Percentiles rank a stretch among this genome's conserved stretches.
These are phyloP conservation scores for Paraphoma chrysanthemicola DNA, from an alignment of 2,329 filamentous ascomycete genomes.

Conservation along the genomic window DNA sequence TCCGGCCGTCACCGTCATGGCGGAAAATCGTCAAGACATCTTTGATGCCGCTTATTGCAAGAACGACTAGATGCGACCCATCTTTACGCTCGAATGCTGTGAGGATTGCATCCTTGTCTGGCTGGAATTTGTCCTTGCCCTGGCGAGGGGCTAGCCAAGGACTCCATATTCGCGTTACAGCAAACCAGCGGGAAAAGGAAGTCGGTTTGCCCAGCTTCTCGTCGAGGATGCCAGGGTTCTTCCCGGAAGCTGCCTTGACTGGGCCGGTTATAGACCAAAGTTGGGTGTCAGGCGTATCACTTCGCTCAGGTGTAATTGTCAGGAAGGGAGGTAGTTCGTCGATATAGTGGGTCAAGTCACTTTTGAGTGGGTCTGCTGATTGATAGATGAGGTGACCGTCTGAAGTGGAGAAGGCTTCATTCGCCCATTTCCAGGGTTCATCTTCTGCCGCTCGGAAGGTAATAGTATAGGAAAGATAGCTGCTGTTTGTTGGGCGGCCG, in stretches of 20 bases:
- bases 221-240: conserved; percentile 64
- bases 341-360: conserved; percentile 64
- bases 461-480: conserved; percentile 70
- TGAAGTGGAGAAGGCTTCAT: conserved; percentile 66
- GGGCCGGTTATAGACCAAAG: conserved; percentile 72
- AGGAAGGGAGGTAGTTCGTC: conserved; percentile 64
- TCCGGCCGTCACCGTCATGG: conserved; percentile 68
- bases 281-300: conserved; percentile 72
- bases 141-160: conserved; percentile 92
- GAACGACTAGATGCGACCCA: conserved; percentile 77
- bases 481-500: conserved; percentile 52
- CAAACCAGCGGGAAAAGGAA: conserved; percentile 76
- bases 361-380: conserved; percentile 36
- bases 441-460: conserved; percentile 66
- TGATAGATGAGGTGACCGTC: conserved; percentile 70
- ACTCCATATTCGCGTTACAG: conserved; percentile 77
- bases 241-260: conserved; percentile 63
- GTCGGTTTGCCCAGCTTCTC: conserved; percentile 70
- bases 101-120: conserved; percentile 80
- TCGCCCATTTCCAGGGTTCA: conserved; percentile 73
- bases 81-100: conserved; percentile 76
- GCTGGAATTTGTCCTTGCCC: conserved; percentile 68
- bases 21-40: conserved; percentile 74
- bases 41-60: conserved; percentile 77
- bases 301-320: conserved; percentile 60